Evolutionary conservation across 2,329 filamentous ascomycete species (phyloP), one percentile per base, ranked within the genome.

Genomic region (Xylaria sp.): DNA sequence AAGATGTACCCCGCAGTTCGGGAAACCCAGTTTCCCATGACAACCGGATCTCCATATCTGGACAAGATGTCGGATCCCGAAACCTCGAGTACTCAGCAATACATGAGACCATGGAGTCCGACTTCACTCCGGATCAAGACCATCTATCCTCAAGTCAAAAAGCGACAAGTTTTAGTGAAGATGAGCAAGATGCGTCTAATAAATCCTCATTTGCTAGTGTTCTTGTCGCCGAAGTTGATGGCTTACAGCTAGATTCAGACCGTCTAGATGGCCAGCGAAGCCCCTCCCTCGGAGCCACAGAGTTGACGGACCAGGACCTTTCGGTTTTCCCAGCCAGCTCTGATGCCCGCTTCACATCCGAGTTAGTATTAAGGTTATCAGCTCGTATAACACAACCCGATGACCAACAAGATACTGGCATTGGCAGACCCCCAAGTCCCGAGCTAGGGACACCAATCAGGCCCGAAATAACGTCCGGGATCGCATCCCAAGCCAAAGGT

Each of bases 361-460:
- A 47, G 17, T 23, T 31, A 15, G 41, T 33, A 31, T 17, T 53
- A 5, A 54, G 37, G 15, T 17, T 33, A 33, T 10, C 52, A 17
- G 19, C 43, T 29, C 27, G 25, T 19, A 46, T n/a, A 1, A 38
- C 41, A 4, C 27, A 54, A 23, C 23, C 17, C n/a, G 33, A 55
- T 48, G 19, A 9, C 3, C 51, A 49, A 27, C 13, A 40, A 13
- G 25, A 17, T 25, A 38, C 15, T 21, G 23, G n/a, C 21, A 25
- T 13, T 4, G 57, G 54, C 15, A 62, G 62, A 9, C 56, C 40
- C 19, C 55, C 64, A 10, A 67, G 64, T 33, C 64, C 64, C 15
- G 64, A 67, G 13, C 51, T 67, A 25, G 64, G 64, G 3, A 62
- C 59, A 43, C 60, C 63, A 23, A 53, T 46, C 21, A n/a, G 38